These are phyloP conservation scores for Bjerkandera adusta DNA, from an alignment of 1,284 basidiomycete species.

Conservation along the genomic window DNA sequence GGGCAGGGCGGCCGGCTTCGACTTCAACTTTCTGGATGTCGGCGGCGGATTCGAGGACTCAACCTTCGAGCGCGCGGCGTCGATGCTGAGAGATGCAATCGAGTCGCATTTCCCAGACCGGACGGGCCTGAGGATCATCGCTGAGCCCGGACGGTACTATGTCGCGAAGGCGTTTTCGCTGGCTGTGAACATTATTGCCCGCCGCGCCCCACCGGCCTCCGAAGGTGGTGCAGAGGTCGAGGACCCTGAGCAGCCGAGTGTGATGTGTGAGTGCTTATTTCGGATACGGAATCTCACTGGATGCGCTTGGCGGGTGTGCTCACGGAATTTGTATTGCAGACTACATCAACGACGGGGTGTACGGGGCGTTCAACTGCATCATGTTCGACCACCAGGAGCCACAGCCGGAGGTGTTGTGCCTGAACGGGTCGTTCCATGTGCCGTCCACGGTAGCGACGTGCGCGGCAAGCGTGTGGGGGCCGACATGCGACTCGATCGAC, in stretches of 20 bases:
- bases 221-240: conserved; percentile 31
- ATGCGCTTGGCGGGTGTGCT: conserved; percentile 11
- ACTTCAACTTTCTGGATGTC: conserved; percentile 85
- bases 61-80: conserved; percentile 83
- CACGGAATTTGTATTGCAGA: too few relatives aligned
- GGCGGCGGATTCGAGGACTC: conserved; percentile 96
- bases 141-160: conserved; percentile 95
- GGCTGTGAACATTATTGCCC: conserved; percentile 92
- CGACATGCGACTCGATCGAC: conserved; percentile 78
- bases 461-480: conserved; percentile 64
- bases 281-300: conserved; percentile 11
- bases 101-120: conserved; percentile 86
- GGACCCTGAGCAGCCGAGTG: conserved; percentile 53
- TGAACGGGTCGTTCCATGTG: conserved; percentile 42
- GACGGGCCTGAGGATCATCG: conserved; percentile 79
- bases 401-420: conserved; percentile 63
- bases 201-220: conserved; percentile 56
- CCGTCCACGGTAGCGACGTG: conserved; percentile 44
- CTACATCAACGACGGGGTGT: conserved; percentile 98
- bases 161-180: conserved; percentile 93
- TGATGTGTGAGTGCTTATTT: conserved; percentile 72
- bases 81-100: conserved; percentile 72
- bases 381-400: conserved; percentile 79
- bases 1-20: conserved; percentile 80
- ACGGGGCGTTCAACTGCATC: conserved; percentile 96